These are phyloP conservation scores for Castanospermum australe DNA, from an alignment of 306 rosid genomes.

Conservation along the genomic window DNA sequence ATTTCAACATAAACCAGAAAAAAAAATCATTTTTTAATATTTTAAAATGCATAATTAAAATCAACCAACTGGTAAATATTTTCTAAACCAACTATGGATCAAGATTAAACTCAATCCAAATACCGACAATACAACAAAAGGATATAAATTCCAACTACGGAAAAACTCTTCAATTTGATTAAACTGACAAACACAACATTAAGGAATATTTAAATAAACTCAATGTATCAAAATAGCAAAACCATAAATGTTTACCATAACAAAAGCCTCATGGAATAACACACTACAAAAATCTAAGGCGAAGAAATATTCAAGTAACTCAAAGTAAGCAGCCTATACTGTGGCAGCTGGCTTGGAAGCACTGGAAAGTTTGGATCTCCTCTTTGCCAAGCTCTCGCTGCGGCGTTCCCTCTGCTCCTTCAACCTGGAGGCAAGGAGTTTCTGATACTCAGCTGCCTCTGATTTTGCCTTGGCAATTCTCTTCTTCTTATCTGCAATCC, in stretches of 20 bases:
- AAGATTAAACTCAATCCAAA: too few relatives aligned
- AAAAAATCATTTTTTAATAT: too few relatives aligned
- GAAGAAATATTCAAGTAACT: not conserved
- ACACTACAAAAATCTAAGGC: constrained; percentile 31
- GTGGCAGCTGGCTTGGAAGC: constrained; percentile 20
- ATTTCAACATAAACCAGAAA: too few relatives aligned
- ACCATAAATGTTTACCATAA: not conserved
- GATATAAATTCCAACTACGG: not conserved
- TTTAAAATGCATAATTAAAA: too few relatives aligned
- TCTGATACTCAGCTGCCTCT: too few relatives aligned
- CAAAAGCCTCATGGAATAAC: not conserved
- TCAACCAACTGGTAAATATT: too few relatives aligned
- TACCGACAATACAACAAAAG: not conserved
- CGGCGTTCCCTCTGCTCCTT: constrained; percentile 25
- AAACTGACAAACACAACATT: not conserved
- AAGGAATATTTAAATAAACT: not conserved
- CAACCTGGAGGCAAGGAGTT: not conserved
- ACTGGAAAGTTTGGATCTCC: constrained; percentile 34
- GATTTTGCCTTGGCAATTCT: too few relatives aligned
- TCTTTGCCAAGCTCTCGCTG: constrained; percentile 37
- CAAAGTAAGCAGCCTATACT: constrained; percentile 1
- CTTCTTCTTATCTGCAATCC: too few relatives aligned
- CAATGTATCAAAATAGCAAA: not conserved
- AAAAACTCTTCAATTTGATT: not conserved
- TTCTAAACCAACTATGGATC: too few relatives aligned